Evolutionary conservation across 305 asterid species (phyloP), one percentile per base, ranked within the genome.

Genomic region (Rubia occidens): DNA sequence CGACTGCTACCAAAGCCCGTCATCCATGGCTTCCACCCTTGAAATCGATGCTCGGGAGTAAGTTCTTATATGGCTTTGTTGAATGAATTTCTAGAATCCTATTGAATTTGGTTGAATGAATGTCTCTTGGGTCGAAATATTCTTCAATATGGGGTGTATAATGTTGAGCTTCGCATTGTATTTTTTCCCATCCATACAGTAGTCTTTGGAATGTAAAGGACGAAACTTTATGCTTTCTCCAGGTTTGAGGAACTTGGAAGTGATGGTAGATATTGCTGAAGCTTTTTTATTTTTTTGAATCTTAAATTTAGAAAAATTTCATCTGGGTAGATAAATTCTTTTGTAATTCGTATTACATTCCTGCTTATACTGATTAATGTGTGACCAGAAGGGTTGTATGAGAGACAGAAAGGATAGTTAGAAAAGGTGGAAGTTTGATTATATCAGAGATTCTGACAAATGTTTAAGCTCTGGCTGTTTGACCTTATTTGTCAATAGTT

Each of bases 41-140:
- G 96, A 89, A 84, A 91, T 91, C 79, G 97, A 91, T 85, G 96
- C 97, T 75, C 87, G 87, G 77, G 97, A 91, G 97, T 91, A 91
- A 82, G 90, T 53, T 5, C 24, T 17, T 4, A 17, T 17, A 17
- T 53, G 58, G n/a, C 18, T 53, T 53, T 53, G 58, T 53, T 14
- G 10, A 53, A 17, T 53, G 3, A 53, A n/a, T 53, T 1, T 7
- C 11, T n/a, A 9, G 20, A 49, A 14, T 5, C 55, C 7, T 49
- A 49, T 53, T 2, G 7, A 53, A 53, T 17, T 53, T 17, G 11
- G 24, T 42, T 53, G 58, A n/a, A 53, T 53, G 58, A 53, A 53
- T 53, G 9, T 51, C 17, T 51, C 5, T 17, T 51, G 58, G 58
- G 8, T 53, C 9, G 24, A 21, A 21, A 45, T 14, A 44, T 44